Evolutionary conservation across 179 eudicot genomes (phyloP), one percentile per base, ranked within the genome.

Genomic region (Vitellaria paradoxa): DNA sequence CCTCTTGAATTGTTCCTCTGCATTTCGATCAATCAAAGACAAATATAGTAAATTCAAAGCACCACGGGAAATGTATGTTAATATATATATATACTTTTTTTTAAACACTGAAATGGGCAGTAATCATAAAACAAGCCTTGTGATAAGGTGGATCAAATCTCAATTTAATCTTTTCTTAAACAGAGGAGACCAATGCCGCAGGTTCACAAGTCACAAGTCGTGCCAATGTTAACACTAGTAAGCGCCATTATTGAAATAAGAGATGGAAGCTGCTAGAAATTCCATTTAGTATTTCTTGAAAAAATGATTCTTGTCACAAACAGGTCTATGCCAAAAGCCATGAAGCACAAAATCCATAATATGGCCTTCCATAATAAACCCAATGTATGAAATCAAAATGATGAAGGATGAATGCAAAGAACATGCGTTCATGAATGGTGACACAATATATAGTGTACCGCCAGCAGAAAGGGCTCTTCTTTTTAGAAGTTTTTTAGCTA

Each of bases 1-100:
- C 91, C 14, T 97, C 99, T 84, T 89, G 82, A 70, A 86, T 84
- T 72, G 99, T 94, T 80, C 99, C 99, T 68, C 99, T 96, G 90
- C 87, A 84, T 55, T 10, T 60, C 69, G 7, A 69, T 45, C 74
- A 40, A 80, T 40, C 62, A 50, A 73, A 30, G 66, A 10, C 46
- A 52, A 49, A 64, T 46, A 18, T 7, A 47, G 56, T 49, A 10
- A 63, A 79, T 21, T 68, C 21, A 26, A 67, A 53, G 52, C 62
- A 57, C 26, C 59, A 5, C 37, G 26, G 55, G 24, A 23, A 59
- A 73, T 59, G 8, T 10, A 11, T n/a, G n/a, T n/a, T n/a, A n/a
- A n/a, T n/a, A n/a, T n/a, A n/a, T n/a, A n/a, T n/a, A n/a, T n/a
- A n/a, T n/a, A n/a, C n/a, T n/a, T n/a, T n/a, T n/a, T n/a, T n/a